Evolutionary conservation across 192 early-diverging fungal species (phyloP), one percentile per base, ranked within the genome.

Genomic region (Backusella macrospora): DNA sequence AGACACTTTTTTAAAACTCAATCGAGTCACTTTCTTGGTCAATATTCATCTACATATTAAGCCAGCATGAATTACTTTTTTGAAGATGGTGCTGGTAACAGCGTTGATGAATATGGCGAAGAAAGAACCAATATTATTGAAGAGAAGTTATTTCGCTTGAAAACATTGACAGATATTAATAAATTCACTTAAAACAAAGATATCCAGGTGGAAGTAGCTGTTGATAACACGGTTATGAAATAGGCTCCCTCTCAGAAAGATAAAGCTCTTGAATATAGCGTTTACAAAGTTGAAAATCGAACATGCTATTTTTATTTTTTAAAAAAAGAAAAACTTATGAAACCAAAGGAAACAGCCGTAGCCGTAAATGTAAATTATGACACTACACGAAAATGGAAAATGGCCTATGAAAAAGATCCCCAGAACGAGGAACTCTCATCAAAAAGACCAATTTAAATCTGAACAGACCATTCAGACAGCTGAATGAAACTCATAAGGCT

Each of bases 291-390:
- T 4, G 63, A 65, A 65, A 34, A 65, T 40, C 37, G 39, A 7
- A 37, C 4, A 29, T 12, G 29, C 21, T 65, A 55, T 23, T 49
- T 49, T n/a, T n/a, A n/a, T n/a, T n/a, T n/a, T n/a, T n/a, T n/a
- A n/a, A n/a, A n/a, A n/a, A n/a, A n/a, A n/a, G n/a, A 65, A 39
- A 65, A 65, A 38, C 37, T 65, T 39, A 39, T 65, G 63, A 65
- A 65, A n/a, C 63, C 39, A 65, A 38, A 38, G 1, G 37, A 65
- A 1, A 34, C 63, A 38, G 37, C 63, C 12, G 14, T 5, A 39
- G 63, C 63, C 3, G 63, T 9, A 5, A 65, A 65, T 29, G 34
- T 65, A 1, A 65, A 65, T n/a, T 65, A 65, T 12, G 63, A 65
- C 1, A 65, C 63, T 37, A 34, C 63, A 6, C 10, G 12, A 6